These are phyloP conservation scores for Metarhizium album DNA, from an alignment of 2,329 filamentous ascomycete species.

Conservation along the genomic window DNA sequence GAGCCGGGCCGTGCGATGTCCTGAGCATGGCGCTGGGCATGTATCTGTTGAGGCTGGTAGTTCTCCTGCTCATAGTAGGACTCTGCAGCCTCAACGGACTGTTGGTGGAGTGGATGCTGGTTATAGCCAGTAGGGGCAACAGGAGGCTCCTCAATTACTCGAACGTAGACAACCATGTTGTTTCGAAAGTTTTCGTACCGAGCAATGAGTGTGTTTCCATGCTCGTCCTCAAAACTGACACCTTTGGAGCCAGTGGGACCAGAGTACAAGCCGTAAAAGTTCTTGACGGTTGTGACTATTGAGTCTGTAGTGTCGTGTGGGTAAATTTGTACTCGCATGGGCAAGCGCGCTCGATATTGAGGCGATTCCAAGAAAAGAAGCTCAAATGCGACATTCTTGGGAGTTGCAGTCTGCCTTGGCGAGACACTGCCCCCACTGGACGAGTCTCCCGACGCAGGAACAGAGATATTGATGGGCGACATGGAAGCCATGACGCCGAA, in stretches of 20 bases:
- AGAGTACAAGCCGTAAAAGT: conserved; percentile 95
- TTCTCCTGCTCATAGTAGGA: conserved; percentile 42
- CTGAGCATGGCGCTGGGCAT: conserved; percentile 41
- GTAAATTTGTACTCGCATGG: conserved; percentile 84
- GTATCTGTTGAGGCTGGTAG: conserved; percentile 31
- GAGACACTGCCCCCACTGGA: conserved; percentile 34
- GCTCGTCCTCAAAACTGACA: conserved; percentile 88
- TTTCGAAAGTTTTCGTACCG: conserved; percentile 91
- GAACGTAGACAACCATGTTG: conserved; percentile 88
- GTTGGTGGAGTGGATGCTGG: conserved; percentile 34
- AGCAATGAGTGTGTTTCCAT: conserved; percentile 84
- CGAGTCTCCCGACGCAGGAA: conserved; percentile 22
- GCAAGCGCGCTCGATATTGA: conserved; percentile 61
- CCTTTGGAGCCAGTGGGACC: conserved; percentile 58
- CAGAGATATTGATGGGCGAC: conserved; percentile 30
- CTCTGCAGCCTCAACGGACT: conserved; percentile 28
- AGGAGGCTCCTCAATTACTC: conserved; percentile 58
- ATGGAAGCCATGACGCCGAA: conserved; percentile 31
- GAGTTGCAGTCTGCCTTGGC: conserved; percentile 35
- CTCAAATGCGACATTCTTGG: conserved; percentile 73
- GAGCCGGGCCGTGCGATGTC: conserved; percentile 59
- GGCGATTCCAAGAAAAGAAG: conserved; percentile 58
- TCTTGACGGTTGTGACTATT: conserved; percentile 96
- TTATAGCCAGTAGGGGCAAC: conserved; percentile 36
- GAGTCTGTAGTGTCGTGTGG: conserved; percentile 95